These are phyloP conservation scores for Gaeumannomyces sp. DNA, from an alignment of 2,329 filamentous ascomycete genomes.

Conservation along the genomic window DNA sequence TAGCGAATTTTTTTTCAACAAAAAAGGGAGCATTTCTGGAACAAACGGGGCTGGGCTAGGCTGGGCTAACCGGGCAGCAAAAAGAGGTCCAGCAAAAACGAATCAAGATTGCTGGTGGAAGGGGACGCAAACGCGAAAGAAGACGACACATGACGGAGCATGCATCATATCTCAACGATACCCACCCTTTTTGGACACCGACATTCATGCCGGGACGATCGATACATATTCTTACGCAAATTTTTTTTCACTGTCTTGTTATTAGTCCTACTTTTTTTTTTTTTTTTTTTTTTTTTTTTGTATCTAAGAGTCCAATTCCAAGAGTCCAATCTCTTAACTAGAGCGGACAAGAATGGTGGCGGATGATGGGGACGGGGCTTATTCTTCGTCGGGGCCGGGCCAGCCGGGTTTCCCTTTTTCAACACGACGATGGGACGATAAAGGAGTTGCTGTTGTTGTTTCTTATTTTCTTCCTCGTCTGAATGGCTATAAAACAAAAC, in stretches of 20 bases:
- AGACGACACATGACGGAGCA: slow-evolving; percentile 3
- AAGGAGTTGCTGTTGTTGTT: neutral
- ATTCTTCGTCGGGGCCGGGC: slow-evolving; percentile 1
- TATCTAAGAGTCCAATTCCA: neutral
- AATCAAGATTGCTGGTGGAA: slow-evolving; percentile 1
- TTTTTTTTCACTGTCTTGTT: neutral
- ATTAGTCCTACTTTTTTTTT: neutral
- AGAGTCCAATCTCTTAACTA: neutral
- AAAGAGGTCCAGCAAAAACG: neutral
- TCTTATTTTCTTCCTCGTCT: neutral
- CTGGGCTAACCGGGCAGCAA: neutral
- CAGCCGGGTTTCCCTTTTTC: neutral
- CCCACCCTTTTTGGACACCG: slow-evolving; percentile 6
- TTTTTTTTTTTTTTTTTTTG: too few relatives aligned
- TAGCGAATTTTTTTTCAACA: slow-evolving; percentile 8
- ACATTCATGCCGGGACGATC: neutral
- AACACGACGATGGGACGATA: neutral
- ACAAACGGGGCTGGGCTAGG: neutral
- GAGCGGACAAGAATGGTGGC: neutral
- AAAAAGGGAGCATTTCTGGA: slow-evolving; percentile 1
- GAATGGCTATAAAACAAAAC: neutral
- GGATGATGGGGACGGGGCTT: neutral
- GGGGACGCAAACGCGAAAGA: neutral
- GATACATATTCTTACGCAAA: neutral
- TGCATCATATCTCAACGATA: slow-evolving; percentile 11